A percentile compares a stretch with the other conserved stretches of the same genome.
Conservation (phyloP, 495 filamentous ascomycete species). For the Penicillium argentinense region DNA sequence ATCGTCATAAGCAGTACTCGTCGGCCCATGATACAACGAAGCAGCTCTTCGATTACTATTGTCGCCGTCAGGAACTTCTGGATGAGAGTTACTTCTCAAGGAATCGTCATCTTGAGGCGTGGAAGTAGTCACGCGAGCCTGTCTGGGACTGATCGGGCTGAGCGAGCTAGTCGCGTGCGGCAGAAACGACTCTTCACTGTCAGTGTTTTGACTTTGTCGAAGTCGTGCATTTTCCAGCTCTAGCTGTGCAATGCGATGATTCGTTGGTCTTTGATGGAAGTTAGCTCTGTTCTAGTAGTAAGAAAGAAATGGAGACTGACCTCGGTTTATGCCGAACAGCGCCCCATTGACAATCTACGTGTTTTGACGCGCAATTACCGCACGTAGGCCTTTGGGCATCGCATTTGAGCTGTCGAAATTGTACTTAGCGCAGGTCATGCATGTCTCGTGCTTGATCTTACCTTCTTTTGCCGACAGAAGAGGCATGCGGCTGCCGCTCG, state of each 20-base stretch:
- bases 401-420: conserved; percentile 26
- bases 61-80: conserved; percentile 24
- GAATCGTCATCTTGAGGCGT: conserved; percentile 1
- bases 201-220: conserved; percentile 7
- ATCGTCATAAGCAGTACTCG: conserved; percentile 32
- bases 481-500: conserved; percentile 29
- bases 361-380: conserved; percentile 24
- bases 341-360: conserved; percentile 21
- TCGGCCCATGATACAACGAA: conserved; percentile 32
- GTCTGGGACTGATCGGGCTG: conserved; percentile 7
- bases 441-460: no score
- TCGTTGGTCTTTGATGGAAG: conserved; percentile 27
- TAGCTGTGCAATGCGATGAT: conserved; percentile 26
- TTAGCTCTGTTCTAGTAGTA: no score
- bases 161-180: conserved; percentile 6
- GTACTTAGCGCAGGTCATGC: background rate
- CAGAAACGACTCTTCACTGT: conserved; percentile 2
- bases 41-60: conserved; percentile 7
- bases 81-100: conserved; percentile 19
- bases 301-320: no score
- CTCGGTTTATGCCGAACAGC: conserved; percentile 22
- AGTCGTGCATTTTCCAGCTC: conserved; percentile 29
- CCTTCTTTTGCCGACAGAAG: conserved; percentile 32
- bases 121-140: conserved; percentile 1
- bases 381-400: conserved; percentile 28